These are phyloP conservation scores for Neurospora terricola DNA, from an alignment of 495 filamentous ascomycete genomes.

Conservation along the genomic window DNA sequence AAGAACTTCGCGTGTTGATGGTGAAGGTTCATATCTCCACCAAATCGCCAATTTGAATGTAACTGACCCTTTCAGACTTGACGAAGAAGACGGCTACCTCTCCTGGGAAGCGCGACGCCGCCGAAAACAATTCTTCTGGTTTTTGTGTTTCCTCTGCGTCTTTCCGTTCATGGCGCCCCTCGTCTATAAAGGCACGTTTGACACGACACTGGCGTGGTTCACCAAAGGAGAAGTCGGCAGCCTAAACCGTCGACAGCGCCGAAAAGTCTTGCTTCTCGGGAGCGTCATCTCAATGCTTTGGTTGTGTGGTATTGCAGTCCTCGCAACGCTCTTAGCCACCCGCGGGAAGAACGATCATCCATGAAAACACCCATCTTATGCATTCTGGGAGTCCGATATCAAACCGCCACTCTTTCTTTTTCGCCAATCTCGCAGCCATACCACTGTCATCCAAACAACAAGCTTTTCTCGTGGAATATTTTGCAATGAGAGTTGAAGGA, in stretches of 20 bases:
- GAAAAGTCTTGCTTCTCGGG: constrained; percentile 14
- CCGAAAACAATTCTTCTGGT: constrained; percentile 19
- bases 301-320: constrained; percentile 6
- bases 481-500: background rate
- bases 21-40: constrained; percentile 1
- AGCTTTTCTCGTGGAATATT: background rate
- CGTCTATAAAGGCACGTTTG: constrained; percentile 17
- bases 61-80: constrained; percentile 2
- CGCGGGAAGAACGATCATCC: background rate
- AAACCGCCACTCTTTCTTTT: background rate
- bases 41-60: constrained; percentile 5
- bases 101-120: constrained; percentile 14
- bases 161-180: constrained; percentile 27
- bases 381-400: background rate
- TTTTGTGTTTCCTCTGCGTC: constrained; percentile 18
- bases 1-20: background rate
- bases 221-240: constrained; percentile 22
- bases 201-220: constrained; percentile 21
- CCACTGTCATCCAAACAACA: background rate
- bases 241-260: constrained; percentile 19
- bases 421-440: background rate
- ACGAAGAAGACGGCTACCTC: constrained; percentile 16
- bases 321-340: constrained; percentile 1
- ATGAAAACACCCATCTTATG: background rate
- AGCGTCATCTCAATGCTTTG: constrained; percentile 10